phyloP scores from a whole-genome alignment of 805 yeast species.

The Nakazawaea wickerhamii region DNA sequence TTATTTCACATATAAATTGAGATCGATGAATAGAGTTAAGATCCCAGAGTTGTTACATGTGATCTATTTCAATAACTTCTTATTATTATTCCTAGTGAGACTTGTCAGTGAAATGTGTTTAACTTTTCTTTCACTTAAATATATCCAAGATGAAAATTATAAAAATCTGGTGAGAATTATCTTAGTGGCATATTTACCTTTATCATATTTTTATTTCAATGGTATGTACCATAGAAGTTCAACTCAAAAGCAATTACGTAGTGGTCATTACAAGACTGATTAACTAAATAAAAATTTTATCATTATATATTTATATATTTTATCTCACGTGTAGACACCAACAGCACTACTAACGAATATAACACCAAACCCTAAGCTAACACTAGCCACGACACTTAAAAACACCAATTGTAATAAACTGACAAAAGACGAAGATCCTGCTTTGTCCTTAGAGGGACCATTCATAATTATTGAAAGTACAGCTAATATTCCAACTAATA shows the following conservation, averaged over 20 bases:
- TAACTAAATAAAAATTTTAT: neutral
- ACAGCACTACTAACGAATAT: slow-evolving; percentile 24
- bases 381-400: slow-evolving; percentile 23
- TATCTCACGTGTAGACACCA: slow-evolving; percentile 25
- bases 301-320: neutral
- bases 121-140: slow-evolving; percentile 18
- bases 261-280: neutral
- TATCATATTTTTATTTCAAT: slow-evolving; percentile 21
- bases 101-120: slow-evolving; percentile 18
- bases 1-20: slow-evolving; percentile 23
- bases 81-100: slow-evolving; percentile 20
- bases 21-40: slow-evolving; percentile 17
- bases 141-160: slow-evolving; percentile 15
- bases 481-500: slow-evolving; percentile 14
- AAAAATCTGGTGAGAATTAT: slow-evolving; percentile 14
- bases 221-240: slow-evolving; percentile 14
- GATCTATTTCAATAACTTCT: slow-evolving; percentile 15
- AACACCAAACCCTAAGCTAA: slow-evolving; percentile 23
- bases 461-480: slow-evolving; percentile 7
- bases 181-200: slow-evolving; percentile 18
- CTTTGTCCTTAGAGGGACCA: neutral
- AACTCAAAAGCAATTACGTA: neutral
- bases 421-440: neutral
- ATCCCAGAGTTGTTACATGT: slow-evolving; percentile 17
- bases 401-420: slow-evolving; percentile 9